Conservation (phyloP, 1,284 basidiomycete species). For the Chondrostereum purpureum region DNA sequence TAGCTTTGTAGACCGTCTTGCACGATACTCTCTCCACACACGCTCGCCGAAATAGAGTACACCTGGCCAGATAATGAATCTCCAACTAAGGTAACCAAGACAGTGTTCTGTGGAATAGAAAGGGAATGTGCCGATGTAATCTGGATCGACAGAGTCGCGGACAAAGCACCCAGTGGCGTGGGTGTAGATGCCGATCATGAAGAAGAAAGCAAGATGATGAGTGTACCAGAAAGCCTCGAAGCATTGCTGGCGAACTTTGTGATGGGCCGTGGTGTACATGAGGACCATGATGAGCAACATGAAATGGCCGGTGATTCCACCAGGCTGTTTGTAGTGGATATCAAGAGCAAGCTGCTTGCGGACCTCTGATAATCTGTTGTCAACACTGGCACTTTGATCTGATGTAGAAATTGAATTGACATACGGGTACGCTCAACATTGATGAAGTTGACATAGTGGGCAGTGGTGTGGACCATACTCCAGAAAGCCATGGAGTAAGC, state of each 20-base stretch:
- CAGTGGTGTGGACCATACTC: conserved; percentile 81
- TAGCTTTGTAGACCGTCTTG: conserved; percentile 66
- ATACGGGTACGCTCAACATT: conserved; percentile 75
- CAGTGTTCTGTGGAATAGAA: conserved; percentile 81
- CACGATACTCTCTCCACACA: conserved; percentile 72
- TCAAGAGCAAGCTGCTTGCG: conserved; percentile 67
- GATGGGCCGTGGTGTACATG: conserved; percentile 80
- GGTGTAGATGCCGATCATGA: conserved; percentile 81
- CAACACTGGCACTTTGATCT: too few species aligned
- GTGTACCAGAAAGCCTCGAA: conserved; percentile 95
- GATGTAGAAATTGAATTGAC: conserved; percentile 20
- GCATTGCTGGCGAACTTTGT: conserved; percentile 76
- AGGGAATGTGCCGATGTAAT: conserved; percentile 62
- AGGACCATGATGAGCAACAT: conserved; percentile 85
- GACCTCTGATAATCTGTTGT: too few species aligned
- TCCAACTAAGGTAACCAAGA: conserved; percentile 82
- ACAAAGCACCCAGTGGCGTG: conserved; percentile 93
- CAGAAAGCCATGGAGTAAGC: conserved; percentile 88
- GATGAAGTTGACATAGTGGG: conserved; percentile 89
- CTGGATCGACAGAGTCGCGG: conserved; percentile 68
- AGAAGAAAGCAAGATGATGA: conserved; percentile 87
- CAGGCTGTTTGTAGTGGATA: conserved; percentile 82
- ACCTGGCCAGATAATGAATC: conserved; percentile 82
- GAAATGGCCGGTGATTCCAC: conserved; percentile 84
- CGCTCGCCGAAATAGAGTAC: conserved; percentile 83